These are phyloP conservation scores for Exophiala spinifera DNA, from an alignment of 2,329 filamentous ascomycete genomes.

Conservation along the genomic window DNA sequence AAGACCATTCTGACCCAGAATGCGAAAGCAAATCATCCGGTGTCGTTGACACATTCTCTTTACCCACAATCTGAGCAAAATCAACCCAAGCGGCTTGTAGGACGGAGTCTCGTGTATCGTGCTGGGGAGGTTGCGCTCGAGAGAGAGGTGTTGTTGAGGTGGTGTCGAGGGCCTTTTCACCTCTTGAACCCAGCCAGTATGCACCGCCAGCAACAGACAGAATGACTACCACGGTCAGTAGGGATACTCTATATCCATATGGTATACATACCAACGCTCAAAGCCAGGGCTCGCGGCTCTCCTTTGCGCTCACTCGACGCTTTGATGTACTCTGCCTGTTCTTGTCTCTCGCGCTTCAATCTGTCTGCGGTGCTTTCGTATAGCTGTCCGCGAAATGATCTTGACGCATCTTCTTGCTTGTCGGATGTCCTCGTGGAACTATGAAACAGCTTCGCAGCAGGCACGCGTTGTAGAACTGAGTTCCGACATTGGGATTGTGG, in stretches of 20 bases:
- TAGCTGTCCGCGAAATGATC: slow-evolving; percentile 56
- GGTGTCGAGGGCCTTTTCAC: slow-evolving; percentile 45
- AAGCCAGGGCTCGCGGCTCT: slow-evolving; percentile 20
- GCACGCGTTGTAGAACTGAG: neutral
- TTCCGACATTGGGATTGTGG: neutral
- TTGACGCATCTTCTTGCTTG: slow-evolving; percentile 8
- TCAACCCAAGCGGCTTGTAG: slow-evolving; percentile 64
- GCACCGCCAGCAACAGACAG: slow-evolving; percentile 50
- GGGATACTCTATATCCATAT: slow-evolving; percentile 6
- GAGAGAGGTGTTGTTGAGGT: slow-evolving; percentile 58
- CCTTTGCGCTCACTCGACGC: slow-evolving; percentile 4
- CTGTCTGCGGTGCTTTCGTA: slow-evolving; percentile 61
- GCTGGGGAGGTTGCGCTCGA: slow-evolving; percentile 47
- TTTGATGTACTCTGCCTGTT: slow-evolving; percentile 32
- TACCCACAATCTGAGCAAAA: slow-evolving; percentile 59
- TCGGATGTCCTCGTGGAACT: slow-evolving; percentile 7
- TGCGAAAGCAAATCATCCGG: slow-evolving; percentile 53
- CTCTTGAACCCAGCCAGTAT: slow-evolving; percentile 55
- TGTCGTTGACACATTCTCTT: slow-evolving; percentile 61
- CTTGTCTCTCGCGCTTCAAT: slow-evolving; percentile 55
- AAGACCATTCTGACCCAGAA: slow-evolving; percentile 63
- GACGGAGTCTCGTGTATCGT: slow-evolving; percentile 56
- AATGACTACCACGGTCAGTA: slow-evolving; percentile 42
- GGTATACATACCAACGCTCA: slow-evolving; percentile 34
- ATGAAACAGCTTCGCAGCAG: slow-evolving; percentile 12